These are phyloP conservation scores for Mortierella sp. DNA, from an alignment of 371 early-diverging fungal genomes.

Conservation along the genomic window DNA sequence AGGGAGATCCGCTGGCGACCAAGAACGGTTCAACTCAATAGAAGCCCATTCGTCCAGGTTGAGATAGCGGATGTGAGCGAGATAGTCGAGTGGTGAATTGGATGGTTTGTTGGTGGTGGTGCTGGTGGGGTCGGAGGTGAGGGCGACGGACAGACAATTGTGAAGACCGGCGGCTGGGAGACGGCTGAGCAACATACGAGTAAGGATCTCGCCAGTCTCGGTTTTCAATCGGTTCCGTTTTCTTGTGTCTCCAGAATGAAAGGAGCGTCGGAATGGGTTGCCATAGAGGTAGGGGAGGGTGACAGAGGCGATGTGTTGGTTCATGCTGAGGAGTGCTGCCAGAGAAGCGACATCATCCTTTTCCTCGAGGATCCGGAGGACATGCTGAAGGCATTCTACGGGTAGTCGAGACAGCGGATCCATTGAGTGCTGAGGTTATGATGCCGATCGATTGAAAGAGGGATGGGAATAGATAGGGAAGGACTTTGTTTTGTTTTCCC, in stretches of 20 bases:
- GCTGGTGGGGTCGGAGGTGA: background rate
- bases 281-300: background rate
- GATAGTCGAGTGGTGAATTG: background rate
- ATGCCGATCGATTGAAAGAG: background rate
- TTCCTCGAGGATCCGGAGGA: background rate
- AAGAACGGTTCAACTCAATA: background rate
- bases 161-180: background rate
- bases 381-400: background rate
- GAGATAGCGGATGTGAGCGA: background rate
- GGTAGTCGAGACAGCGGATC: background rate
- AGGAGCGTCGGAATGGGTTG: background rate
- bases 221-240: background rate
- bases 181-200: background rate
- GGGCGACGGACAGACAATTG: background rate
- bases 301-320: background rate
- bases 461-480: background rate
- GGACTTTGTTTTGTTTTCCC: too few species aligned
- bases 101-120: background rate
- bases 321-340: background rate
- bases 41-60: background rate
- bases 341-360: background rate
- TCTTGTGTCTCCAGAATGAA: background rate
- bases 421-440: background rate
- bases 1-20: too few species aligned
- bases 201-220: background rate